Base-by-base conservation (phyloP, 2,329 filamentous ascomycete species). In the Aspergillus unguis region DNA sequence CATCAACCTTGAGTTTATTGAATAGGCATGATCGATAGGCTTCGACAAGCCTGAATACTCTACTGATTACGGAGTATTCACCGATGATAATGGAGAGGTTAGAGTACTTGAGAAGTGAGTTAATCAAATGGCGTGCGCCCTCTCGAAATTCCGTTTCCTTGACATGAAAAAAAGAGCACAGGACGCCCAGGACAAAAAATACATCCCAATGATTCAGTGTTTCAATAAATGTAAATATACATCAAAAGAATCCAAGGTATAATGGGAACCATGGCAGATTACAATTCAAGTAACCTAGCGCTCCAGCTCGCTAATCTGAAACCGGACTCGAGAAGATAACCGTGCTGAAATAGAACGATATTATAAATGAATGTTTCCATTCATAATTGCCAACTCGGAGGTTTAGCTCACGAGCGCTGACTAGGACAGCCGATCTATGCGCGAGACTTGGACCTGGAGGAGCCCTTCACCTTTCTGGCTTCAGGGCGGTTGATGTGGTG, bases 401-500 rank as follows among this genome's bases (percentile, higher is more conserved):
- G 6, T 10, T 23, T n/a, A 48, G 25, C 36, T 48, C 48, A 37
- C 10, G 25, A 48, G 44, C n/a, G 45, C 35, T 5, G 26, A 17
- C 9, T 50, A 53, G 42, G 26, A n/a, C 23, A n/a, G 44, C 10
- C 40, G 10, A 38, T 60, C 60, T 68, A 71, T 35, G 63, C 60
- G 56, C 69, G 70, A 58, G 52, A 65, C 67, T 71, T 71, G 50
- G 69, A 66, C 44, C 66, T 67, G 44, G 71, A 59, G 53, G 70
- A 71, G 55, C 79, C 78, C 66, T 82, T 81, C 51, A 85, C 79
- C 62, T 83, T 79, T 63, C 78, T 79, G 43, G 83, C 87, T 62
- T 87, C 80, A 35, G 92, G 92, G 63, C 89, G 86, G 78, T 92
- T 89, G 72, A 96, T 84, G 75, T 97, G 92, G 71, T 88, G 85